Base-by-base conservation (phyloP, 306 rosid genomes). In the Inga leiocalycina region DNA sequence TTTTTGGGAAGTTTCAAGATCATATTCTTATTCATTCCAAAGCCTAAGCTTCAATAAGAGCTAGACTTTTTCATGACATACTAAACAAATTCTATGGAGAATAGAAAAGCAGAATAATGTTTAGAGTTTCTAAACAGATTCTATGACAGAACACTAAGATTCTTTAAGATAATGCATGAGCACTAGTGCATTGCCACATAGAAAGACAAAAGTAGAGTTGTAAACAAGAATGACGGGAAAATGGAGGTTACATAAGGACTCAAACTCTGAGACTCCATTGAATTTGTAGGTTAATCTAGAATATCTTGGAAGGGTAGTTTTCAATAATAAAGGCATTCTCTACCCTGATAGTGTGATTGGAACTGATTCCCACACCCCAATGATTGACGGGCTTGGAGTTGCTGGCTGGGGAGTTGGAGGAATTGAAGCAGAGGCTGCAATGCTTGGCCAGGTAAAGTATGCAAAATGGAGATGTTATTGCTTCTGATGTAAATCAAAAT, bases 371-470 rank as follows among this genome's bases (percentile, higher is more conserved):
- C 98, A 93, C 77, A 95, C 98, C 76, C 92, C 98, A 66, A 95
- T 95, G 98, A 95, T 95, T 59, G 98, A 95, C 71, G 98, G 98
- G 70, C 89, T 95, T 80, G 95, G 98, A 48, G 98, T 93, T 81
- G 98, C 98, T 79, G 98, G 98, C 48, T 95, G 98, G 98, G 97
- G 98, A 77, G 98, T 95, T 81, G 98, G 98, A 65, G 98, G 98
- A 83, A 95, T 95, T 78, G 98, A 95, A 88, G 98, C 97, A 6
- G 98, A 95, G 87, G 94, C 98, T 59, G 86, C 97, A 79, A 93
- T 95, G 98, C 98, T 95, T 84, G 97, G 98, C 59, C 94, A 95
- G 97, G 98, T 95, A 87, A 49, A 49, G 56, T 49, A 49, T 15
- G 52, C 15, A 46, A 2, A 46, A 10, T 12, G 56, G 7, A 49